Conservation (phyloP, 768 basidiomycete genomes). For the Lanmaoa pseudosensibilis region DNA sequence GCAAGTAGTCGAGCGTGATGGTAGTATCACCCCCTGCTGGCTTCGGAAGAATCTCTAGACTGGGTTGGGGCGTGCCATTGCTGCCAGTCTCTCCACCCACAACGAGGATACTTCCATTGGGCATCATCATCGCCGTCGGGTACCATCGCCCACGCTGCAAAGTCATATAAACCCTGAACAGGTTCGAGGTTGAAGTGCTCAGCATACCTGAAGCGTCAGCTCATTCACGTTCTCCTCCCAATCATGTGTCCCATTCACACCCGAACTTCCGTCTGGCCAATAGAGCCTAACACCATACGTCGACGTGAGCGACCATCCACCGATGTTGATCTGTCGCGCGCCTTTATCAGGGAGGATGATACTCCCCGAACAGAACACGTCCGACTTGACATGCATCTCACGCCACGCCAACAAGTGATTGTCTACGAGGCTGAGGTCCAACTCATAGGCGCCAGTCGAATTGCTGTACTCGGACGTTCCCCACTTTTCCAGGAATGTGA, state of each 20-base stretch:
- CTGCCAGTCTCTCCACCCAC: slow-evolving; percentile 75
- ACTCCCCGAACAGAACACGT: slow-evolving; percentile 78
- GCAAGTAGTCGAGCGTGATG: slow-evolving; percentile 62
- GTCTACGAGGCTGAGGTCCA: slow-evolving; percentile 59
- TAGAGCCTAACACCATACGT: slow-evolving; percentile 75
- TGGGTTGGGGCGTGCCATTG: slow-evolving; percentile 65
- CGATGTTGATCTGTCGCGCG: slow-evolving; percentile 37
- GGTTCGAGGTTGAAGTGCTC: too few relatives aligned
- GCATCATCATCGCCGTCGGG: slow-evolving; percentile 61
- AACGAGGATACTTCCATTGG: slow-evolving; percentile 73
- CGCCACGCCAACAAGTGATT: slow-evolving; percentile 59
- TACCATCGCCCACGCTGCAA: slow-evolving; percentile 70
- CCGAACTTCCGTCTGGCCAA: slow-evolving; percentile 63
- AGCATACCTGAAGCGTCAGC: slow-evolving; percentile 58
- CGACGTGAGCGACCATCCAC: slow-evolving; percentile 63
- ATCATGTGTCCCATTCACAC: slow-evolving; percentile 72
- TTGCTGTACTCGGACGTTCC: slow-evolving; percentile 64
- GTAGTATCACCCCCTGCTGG: slow-evolving; percentile 63
- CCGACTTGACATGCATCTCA: slow-evolving; percentile 71
- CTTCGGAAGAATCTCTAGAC: slow-evolving; percentile 68
- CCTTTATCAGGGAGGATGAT: slow-evolving; percentile 74
- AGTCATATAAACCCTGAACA: not conserved
- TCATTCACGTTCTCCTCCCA: slow-evolving; percentile 72
- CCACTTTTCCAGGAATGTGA: slow-evolving; percentile 73
- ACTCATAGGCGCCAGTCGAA: slow-evolving; percentile 76